phyloP scores from a whole-genome alignment of 208 protist genomes.

The Acanthamoeba lenticulata region DNA sequence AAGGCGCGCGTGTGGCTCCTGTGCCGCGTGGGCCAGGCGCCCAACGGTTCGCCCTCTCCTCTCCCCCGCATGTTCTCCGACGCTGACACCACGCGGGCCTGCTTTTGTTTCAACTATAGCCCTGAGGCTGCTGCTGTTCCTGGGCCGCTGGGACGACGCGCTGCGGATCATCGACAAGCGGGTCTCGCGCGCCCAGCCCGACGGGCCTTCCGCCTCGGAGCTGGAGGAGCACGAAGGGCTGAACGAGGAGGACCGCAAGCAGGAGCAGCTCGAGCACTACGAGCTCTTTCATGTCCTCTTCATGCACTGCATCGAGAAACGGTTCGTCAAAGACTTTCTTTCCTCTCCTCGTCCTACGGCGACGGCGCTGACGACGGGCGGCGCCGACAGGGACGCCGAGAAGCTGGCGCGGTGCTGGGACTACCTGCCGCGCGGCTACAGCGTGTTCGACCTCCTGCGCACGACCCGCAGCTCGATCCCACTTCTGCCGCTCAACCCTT shows the following conservation, averaged over 20 bases:
- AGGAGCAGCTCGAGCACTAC: conserved; percentile 22
- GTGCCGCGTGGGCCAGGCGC: conserved; percentile 10
- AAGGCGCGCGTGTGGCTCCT: conserved; percentile 51
- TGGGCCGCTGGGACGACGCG: conserved; percentile 24
- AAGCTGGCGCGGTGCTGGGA: conserved; percentile 48
- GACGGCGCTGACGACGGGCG: too few relatives aligned
- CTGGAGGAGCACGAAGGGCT: background rate
- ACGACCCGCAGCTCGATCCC: background rate
- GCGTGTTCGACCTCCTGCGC: conserved; percentile 39
- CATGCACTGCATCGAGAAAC: conserved; percentile 47
- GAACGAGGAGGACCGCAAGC: conserved; percentile 13
- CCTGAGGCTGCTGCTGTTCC: background rate
- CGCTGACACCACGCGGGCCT: background rate
- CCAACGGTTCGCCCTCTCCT: background rate
- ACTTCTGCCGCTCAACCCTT: background rate
- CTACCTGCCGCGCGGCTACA: background rate
- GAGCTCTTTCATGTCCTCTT: conserved; percentile 60
- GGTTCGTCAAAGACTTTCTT: too few relatives aligned
- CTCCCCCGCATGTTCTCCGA: background rate
- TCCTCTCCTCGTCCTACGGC: too few relatives aligned
- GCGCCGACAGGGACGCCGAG: background rate
- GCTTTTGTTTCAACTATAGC: background rate
- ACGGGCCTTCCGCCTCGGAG: background rate
- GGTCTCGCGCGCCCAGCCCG: background rate
- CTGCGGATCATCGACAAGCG: conserved; percentile 49